A percentile compares a stretch with the other conserved stretches of the same genome.
These are phyloP conservation scores for Scheffersomyces segobiensis DNA, from an alignment of 1,139 yeast species.

Conservation along the genomic window DNA sequence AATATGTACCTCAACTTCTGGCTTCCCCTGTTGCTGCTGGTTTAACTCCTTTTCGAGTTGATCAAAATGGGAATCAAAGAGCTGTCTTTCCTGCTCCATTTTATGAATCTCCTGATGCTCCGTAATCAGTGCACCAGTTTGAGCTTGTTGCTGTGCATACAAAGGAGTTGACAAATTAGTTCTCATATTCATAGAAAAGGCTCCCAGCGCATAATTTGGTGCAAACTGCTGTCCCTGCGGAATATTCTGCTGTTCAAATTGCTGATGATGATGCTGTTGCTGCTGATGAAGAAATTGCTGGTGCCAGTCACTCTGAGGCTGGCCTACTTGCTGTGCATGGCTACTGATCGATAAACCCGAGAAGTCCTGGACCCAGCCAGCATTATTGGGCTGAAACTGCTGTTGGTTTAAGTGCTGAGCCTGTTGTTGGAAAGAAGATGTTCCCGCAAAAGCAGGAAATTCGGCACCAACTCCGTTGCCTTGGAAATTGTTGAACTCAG, in stretches of 20 bases:
- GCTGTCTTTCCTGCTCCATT: slow-evolving; percentile 26
- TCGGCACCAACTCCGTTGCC: slow-evolving; percentile 8
- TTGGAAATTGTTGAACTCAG: slow-evolving; percentile 36
- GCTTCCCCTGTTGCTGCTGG: slow-evolving; percentile 6
- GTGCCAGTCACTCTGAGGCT: slow-evolving; percentile 24
- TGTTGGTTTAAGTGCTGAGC: slow-evolving; percentile 13
- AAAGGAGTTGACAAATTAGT: slow-evolving; percentile 16
- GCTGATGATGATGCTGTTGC: slow-evolving; percentile 9
- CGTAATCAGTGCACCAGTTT: slow-evolving; percentile 6
- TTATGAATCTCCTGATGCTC: slow-evolving; percentile 36
- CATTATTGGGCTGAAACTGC: slow-evolving; percentile 9
- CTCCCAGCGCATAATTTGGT: background rate
- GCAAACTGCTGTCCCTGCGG: slow-evolving; percentile 8
- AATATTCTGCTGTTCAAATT: slow-evolving; percentile 8
- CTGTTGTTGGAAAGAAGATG: slow-evolving; percentile 5
- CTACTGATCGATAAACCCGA: slow-evolving; percentile 22
- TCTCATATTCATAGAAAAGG: slow-evolving; percentile 18
- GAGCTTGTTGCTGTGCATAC: slow-evolving; percentile 6
- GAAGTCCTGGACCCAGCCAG: slow-evolving; percentile 38
- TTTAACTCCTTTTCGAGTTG: slow-evolving; percentile 35
- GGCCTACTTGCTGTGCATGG: slow-evolving; percentile 6
- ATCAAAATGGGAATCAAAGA: slow-evolving; percentile 39
- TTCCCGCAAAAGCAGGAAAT: slow-evolving; percentile 8
- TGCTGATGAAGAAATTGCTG: slow-evolving; percentile 26
- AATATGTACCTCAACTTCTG: slow-evolving; percentile 5